Percentiles rank a stretch among this genome's conserved stretches.
These are phyloP conservation scores for Paraglomus brasilianum DNA, from an alignment of 192 early-diverging fungal genomes.

Conservation along the genomic window DNA sequence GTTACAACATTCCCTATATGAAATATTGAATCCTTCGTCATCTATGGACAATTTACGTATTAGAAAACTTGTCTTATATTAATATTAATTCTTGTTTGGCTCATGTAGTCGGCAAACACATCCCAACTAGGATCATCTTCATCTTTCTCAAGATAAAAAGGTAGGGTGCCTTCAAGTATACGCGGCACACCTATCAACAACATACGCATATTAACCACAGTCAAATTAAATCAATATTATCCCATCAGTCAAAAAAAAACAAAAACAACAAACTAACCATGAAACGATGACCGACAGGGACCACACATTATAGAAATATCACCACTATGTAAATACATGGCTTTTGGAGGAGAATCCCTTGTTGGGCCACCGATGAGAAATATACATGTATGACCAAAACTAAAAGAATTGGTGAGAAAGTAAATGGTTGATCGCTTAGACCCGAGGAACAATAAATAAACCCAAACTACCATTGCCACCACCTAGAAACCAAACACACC, in stretches of 20 bases:
- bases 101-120: conserved; percentile 68
- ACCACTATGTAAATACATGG: conserved; percentile 79
- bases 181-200: conserved; percentile 64
- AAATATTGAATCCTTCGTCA: too few relatives aligned
- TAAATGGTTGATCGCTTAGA: background rate
- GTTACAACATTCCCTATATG: too few relatives aligned
- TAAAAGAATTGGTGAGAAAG: conserved; percentile 22
- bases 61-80: conserved; percentile 86
- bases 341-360: conserved; percentile 64
- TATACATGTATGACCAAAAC: conserved; percentile 74
- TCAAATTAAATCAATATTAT: conserved; percentile 11
- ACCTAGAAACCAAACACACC: conserved; percentile 42
- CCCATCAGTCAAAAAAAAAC: background rate
- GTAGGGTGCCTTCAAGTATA: conserved; percentile 72
- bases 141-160: conserved; percentile 54
- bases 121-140: conserved; percentile 58
- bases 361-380: conserved; percentile 79
- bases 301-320: conserved; percentile 90
- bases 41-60: too few relatives aligned
- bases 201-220: background rate
- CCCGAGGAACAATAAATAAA: conserved; percentile 4
- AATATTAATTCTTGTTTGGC: conserved; percentile 77
- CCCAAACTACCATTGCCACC: background rate
- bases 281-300: conserved; percentile 70
- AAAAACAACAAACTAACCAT: conserved; percentile 60